A percentile compares a stretch with the other conserved stretches of the same genome.
phyloP scores from a whole-genome alignment of 2,329 filamentous ascomycete species.

The Ceratocystis huliohia region DNA sequence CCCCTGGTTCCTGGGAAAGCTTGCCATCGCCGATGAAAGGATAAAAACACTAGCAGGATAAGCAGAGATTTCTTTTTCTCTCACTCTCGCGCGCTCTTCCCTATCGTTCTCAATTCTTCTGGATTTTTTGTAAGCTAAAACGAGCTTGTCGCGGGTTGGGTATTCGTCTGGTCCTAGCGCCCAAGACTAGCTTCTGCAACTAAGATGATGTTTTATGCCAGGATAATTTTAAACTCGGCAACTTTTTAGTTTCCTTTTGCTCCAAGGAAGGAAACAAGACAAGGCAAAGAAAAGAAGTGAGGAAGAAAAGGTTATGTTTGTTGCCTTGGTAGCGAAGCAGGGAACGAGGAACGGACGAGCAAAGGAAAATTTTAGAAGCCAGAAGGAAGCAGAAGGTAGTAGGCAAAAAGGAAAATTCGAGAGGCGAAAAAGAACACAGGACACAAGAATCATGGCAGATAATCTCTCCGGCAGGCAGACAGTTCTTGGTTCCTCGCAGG shows the following conservation, averaged over 20 bases:
- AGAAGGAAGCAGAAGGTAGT: background rate
- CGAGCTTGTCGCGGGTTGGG: background rate
- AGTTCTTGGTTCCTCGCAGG: too few species aligned
- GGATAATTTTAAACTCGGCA: background rate
- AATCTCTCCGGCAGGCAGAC: too few species aligned
- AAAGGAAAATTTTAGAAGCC: background rate
- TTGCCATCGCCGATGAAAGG: background rate
- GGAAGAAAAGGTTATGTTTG: background rate
- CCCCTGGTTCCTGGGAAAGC: background rate
- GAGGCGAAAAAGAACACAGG: too few species aligned
- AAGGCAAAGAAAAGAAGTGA: background rate
- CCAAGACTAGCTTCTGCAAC: background rate
- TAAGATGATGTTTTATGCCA: slow-evolving; percentile 8
- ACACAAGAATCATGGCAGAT: too few species aligned
- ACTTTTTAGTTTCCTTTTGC: background rate
- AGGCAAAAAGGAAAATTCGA: background rate
- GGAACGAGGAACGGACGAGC: background rate
- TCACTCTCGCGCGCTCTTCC: background rate
- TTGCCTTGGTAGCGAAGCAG: slow-evolving; percentile 2
- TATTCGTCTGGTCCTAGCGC: slow-evolving; percentile 6
- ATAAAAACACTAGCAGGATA: background rate
- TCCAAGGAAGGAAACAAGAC: background rate
- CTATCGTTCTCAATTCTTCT: background rate
- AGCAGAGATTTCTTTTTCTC: slow-evolving; percentile 2
- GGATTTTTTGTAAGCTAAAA: background rate